Conservation (phyloP, 164 flowering plant species). For the Stephania japonica region DNA sequence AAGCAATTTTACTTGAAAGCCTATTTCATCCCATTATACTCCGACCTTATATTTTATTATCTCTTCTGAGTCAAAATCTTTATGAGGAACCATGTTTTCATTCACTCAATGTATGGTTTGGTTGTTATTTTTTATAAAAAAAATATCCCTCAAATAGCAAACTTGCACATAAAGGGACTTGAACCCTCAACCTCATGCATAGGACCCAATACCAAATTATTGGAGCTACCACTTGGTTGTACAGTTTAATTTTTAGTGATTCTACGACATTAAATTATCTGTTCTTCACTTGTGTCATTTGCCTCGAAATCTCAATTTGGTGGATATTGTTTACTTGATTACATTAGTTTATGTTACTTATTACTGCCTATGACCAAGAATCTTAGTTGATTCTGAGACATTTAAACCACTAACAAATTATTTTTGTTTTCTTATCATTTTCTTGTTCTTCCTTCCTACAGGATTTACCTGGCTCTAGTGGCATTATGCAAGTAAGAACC, state of each 20-base stretch:
- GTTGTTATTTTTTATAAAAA: too few relatives aligned
- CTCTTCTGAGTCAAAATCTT: not conserved
- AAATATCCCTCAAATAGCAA: too few relatives aligned
- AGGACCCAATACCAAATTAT: too few relatives aligned
- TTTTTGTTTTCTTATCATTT: not conserved
- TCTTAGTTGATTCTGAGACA: too few relatives aligned
- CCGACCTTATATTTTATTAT: not conserved
- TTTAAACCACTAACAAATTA: not conserved
- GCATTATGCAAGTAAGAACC: conserved; percentile 88
- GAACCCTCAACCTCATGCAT: too few relatives aligned
- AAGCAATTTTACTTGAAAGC: not conserved
- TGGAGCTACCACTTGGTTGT: too few relatives aligned
- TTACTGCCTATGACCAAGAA: not conserved
- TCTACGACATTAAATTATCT: not conserved
- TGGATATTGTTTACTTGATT: not conserved
- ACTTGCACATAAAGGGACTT: too few relatives aligned
- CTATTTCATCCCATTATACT: not conserved
- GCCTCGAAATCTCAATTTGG: not conserved
- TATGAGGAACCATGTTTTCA: not conserved
- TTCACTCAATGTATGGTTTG: not conserved
- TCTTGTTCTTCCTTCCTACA: conserved; percentile 20
- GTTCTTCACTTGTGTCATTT: not conserved
- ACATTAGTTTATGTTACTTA: not conserved
- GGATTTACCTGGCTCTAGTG: conserved; percentile 95
- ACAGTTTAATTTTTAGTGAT: not conserved